phyloP scores from a whole-genome alignment of 2,329 filamentous ascomycete species.

The Escovopsis sp. region DNA sequence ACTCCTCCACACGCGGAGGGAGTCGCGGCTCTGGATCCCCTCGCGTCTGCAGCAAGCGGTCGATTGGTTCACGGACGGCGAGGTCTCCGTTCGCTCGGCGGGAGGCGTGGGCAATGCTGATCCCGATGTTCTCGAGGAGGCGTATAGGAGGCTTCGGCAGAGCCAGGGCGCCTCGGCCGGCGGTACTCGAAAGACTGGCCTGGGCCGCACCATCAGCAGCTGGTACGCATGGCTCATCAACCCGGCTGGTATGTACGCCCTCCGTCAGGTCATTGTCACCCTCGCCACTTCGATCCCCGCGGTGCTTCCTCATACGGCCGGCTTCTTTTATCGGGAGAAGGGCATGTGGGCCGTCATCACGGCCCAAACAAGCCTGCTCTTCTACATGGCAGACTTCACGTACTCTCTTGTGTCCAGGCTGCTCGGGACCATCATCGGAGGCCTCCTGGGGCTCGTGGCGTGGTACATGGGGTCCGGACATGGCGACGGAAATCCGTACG shows the following conservation, averaged over 20 bases:
- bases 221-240: conserved; percentile 27
- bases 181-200: conserved; percentile 5
- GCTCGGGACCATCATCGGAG: conserved; percentile 31
- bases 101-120: conserved; percentile 8
- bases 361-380: conserved; percentile 30
- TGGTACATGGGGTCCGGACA: conserved; percentile 38
- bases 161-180: conserved; percentile 12
- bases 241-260: conserved; percentile 28
- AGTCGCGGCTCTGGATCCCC: conserved; percentile 27
- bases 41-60: conserved; percentile 23
- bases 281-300: conserved; percentile 28
- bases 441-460: conserved; percentile 28
- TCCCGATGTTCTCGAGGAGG: conserved; percentile 14
- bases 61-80: conserved; percentile 21
- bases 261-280: conserved; percentile 33
- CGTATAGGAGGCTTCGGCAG: conserved; percentile 22
- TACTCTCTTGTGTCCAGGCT: conserved; percentile 27
- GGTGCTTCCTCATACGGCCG: conserved; percentile 25
- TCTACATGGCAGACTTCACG: conserved; percentile 36
- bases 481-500: conserved; percentile 34
- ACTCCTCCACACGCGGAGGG: conserved; percentile 21
- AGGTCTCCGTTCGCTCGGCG: conserved; percentile 7
- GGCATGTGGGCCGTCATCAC: conserved; percentile 38
- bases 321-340: conserved; percentile 37
- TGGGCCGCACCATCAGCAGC: conserved; percentile 13